Conservation (phyloP, 768 basidiomycete species). For the Stropharia rugosoannulata region DNA sequence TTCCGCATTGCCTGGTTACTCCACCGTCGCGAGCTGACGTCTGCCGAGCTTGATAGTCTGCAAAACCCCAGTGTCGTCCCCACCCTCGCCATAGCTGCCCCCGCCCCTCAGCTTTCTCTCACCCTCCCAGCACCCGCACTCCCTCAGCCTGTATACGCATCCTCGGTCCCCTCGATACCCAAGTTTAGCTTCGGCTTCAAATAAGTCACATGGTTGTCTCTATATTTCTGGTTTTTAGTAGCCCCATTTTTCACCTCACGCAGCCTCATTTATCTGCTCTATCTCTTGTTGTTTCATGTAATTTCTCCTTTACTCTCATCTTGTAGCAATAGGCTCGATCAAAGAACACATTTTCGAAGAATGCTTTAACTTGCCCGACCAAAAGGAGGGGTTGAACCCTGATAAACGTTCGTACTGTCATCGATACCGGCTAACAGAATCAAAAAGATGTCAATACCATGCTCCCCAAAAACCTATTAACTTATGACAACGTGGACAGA, state of each 20-base stretch:
- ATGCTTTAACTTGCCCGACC: no score
- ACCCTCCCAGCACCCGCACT: neutral
- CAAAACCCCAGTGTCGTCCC: neutral
- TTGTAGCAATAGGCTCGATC: conserved; percentile 2
- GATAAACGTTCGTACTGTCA: no score
- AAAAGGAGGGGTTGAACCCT: no score
- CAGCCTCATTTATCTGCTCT: neutral
- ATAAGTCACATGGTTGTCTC: neutral
- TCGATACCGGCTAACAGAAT: no score
- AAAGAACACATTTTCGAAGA: no score
- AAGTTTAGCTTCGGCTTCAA: conserved; percentile 7
- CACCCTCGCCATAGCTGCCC: neutral
- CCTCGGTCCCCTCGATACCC: neutral
- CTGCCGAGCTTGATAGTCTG: neutral
- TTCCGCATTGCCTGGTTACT: conserved; percentile 1
- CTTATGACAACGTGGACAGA: no score
- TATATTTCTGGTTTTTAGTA: neutral
- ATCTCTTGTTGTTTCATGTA: neutral
- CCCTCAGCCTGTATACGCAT: neutral
- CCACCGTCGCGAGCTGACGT: conserved; percentile 1
- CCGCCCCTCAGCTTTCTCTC: neutral
- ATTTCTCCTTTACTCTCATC: neutral
- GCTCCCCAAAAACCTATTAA: no score
- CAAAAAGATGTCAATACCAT: no score
- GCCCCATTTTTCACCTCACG: neutral